Base-by-base conservation (phyloP, 768 basidiomycete genomes). In the Leccinum disarticulatum region DNA sequence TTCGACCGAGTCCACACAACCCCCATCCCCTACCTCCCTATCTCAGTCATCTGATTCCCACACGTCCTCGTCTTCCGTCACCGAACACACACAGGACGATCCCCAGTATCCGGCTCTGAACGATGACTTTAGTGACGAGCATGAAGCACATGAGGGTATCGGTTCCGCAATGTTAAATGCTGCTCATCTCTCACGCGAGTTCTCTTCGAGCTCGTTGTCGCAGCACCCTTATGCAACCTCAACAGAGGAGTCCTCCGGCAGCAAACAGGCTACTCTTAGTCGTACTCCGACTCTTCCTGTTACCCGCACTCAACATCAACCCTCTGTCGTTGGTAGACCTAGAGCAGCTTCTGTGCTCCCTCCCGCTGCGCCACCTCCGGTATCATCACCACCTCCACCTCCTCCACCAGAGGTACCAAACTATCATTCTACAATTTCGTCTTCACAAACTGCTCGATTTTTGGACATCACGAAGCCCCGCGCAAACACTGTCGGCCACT, bases 291-390 rank as follows among this genome's bases (percentile, higher is more conserved):
- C 77, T 41, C 66, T 74, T 61, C 72, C 74, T n/a, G 63, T 17
- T 17, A 70, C 61, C 58, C 72, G 72, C n/a, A 59, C 66, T 36
- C 70, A 66, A 30, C 67, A 67, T 49, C 67, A 68, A 48, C 48
- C 67, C 22, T 48, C 65, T 9, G 52, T 64, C 25, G 64, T 69
- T 15, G 70, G 75, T 43, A 79, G 85, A 60, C 79, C 86, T 38
- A 74, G 82, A 57, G 81, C 87, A 57, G 72, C 79, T 46, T 86
- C 89, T 57, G 79, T 78, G 10, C 80, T 90, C 38, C 87, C 87
- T 6, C 87, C 87, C 11, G 80, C 83, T 47, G 81, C 78, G 0
- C 90, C 89, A 3, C 87, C 86, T 15, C 90, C 90, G 31, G 76
- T 79, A 17, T 77, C 79, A 51, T 80, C 84, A 3, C 76, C 84